These are phyloP conservation scores for Pseudogymnoascus sp. DNA, from an alignment of 2,329 filamentous ascomycete species.

Conservation along the genomic window DNA sequence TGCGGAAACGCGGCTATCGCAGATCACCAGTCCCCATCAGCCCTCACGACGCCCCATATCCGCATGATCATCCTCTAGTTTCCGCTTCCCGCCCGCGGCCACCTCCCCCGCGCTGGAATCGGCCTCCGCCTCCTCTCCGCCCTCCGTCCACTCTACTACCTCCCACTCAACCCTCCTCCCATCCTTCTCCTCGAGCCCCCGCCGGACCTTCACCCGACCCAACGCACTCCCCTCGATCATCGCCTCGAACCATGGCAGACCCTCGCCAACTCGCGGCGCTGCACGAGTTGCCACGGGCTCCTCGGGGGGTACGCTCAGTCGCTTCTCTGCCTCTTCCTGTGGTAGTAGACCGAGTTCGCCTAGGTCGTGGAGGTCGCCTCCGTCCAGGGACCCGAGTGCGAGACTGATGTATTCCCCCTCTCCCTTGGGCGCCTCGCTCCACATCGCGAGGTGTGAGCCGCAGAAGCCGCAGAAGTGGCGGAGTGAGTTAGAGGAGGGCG, in stretches of 20 bases:
- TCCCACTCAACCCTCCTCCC: conserved; percentile 74
- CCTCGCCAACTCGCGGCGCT: conserved; percentile 34
- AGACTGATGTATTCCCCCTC: conserved; percentile 77
- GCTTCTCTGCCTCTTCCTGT: conserved; percentile 34
- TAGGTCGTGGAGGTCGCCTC: conserved; percentile 64
- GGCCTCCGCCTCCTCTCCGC: conserved; percentile 34
- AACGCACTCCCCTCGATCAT: conserved; percentile 71
- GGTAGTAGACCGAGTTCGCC: conserved; percentile 71
- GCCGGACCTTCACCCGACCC: conserved; percentile 58
- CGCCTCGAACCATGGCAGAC: conserved; percentile 79
- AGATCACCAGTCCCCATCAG: background rate
- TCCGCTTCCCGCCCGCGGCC: conserved; percentile 45
- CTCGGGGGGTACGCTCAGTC: conserved; percentile 18
- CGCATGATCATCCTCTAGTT: conserved; percentile 37
- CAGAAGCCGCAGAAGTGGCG: conserved; percentile 89
- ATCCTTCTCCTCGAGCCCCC: conserved; percentile 51
- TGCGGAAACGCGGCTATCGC: conserved; percentile 5
- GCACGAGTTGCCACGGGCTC: conserved; percentile 21
- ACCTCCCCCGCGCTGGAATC: conserved; percentile 19
- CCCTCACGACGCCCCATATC: conserved; percentile 1
- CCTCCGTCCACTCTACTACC: conserved; percentile 65
- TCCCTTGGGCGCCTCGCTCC: conserved; percentile 65
- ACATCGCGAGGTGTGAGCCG: conserved; percentile 77
- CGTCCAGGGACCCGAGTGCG: conserved; percentile 69
- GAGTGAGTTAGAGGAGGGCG: conserved; percentile 51